Percentiles rank a stretch among this genome's conserved stretches.
Conservation (phyloP, 306 rosid species). For the Heteromeles arbutifolia region DNA sequence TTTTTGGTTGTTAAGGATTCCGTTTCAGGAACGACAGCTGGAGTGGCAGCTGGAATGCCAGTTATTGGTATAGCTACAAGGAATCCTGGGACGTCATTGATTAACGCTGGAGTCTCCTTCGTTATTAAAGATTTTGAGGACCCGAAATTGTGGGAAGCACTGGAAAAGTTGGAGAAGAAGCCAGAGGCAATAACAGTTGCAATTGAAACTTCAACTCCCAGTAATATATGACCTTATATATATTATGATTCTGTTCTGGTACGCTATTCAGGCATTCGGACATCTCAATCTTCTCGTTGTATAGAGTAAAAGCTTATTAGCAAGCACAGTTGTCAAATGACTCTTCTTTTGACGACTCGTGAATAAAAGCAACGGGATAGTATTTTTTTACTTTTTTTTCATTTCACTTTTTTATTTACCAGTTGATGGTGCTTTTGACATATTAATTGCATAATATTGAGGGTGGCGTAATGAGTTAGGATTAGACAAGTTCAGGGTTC, state of each 20-base stretch:
- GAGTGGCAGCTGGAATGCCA: slow-evolving; percentile 7
- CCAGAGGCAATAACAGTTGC: background rate
- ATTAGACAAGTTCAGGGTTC: too few species aligned
- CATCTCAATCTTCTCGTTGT: background rate
- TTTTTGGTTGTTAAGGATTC: background rate
- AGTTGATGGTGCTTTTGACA: too few species aligned
- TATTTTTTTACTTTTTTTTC: too few species aligned
- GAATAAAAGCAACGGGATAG: background rate
- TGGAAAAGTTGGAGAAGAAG: background rate
- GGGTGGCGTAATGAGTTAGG: too few species aligned
- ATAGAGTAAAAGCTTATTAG: too few species aligned
- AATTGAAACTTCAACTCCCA: background rate
- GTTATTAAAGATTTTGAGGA: slow-evolving; percentile 19
- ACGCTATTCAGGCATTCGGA: background rate
- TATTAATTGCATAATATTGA: too few species aligned
- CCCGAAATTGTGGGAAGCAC: slow-evolving; percentile 7
- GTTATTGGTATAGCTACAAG: background rate
- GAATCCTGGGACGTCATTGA: background rate
- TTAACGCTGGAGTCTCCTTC: slow-evolving; percentile 9
- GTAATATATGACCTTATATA: too few species aligned
- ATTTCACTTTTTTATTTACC: too few species aligned
- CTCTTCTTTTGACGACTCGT: background rate
- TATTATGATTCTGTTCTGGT: background rate
- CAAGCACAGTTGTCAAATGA: background rate
- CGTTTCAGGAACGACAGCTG: background rate